phyloP scores from a whole-genome alignment of 1,284 basidiomycete species.

The Leccinum subfulvum region DNA sequence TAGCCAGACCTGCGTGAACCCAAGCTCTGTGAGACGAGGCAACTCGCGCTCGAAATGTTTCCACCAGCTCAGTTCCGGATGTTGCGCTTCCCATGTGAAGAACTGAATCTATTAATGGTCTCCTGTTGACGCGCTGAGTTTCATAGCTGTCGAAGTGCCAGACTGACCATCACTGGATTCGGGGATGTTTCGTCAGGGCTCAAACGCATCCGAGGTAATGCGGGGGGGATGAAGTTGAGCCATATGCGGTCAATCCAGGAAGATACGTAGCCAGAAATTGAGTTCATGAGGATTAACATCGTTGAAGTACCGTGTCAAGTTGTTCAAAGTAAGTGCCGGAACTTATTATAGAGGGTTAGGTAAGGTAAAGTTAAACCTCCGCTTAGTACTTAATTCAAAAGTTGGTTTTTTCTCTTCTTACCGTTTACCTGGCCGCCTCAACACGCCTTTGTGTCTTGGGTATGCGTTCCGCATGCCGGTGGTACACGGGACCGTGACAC shows the following conservation, averaged over 20 bases:
- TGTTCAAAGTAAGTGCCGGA: too few species aligned
- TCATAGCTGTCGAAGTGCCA: not conserved
- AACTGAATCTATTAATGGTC: slow-evolving; percentile 62
- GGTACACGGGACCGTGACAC: slow-evolving; percentile 41
- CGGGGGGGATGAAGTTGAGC: slow-evolving; percentile 33
- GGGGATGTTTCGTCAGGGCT: slow-evolving; percentile 43
- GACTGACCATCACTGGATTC: slow-evolving; percentile 67
- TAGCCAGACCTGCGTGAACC: slow-evolving; percentile 82
- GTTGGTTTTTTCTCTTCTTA: slow-evolving; percentile 11
- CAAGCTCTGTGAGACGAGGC: slow-evolving; percentile 69
- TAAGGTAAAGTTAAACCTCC: slow-evolving; percentile 21
- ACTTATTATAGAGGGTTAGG: not conserved
- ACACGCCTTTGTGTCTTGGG: slow-evolving; percentile 46
- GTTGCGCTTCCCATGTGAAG: slow-evolving; percentile 75
- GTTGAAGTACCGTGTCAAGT: not conserved
- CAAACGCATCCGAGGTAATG: slow-evolving; percentile 57
- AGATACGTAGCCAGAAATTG: not conserved
- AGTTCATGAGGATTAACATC: not conserved
- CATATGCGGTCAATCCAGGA: slow-evolving; percentile 28
- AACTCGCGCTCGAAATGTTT: slow-evolving; percentile 74
- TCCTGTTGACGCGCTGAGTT: slow-evolving; percentile 5
- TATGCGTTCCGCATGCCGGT: slow-evolving; percentile 59
- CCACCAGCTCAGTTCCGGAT: slow-evolving; percentile 76
- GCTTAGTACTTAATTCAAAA: slow-evolving; percentile 20
- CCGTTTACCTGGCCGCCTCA: slow-evolving; percentile 41